Percentiles rank a stretch among this genome's conserved stretches.
Conservation (phyloP, 1,284 basidiomycete genomes). For the Leccinum idahoense region DNA sequence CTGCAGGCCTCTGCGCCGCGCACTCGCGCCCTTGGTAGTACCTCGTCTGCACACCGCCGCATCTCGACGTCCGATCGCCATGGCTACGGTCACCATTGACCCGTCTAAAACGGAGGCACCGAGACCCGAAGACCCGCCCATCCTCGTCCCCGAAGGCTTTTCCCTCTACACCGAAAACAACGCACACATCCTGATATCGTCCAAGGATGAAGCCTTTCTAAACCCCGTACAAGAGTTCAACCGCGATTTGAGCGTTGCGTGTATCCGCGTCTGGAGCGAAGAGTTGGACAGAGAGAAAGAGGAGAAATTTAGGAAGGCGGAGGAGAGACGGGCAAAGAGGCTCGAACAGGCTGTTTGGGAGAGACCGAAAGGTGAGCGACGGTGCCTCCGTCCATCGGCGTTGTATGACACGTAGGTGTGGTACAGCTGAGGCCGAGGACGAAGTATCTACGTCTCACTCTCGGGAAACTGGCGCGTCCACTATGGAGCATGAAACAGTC, state of each 20-base stretch:
- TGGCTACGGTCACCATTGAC: constrained; percentile 1
- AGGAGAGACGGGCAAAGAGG: constrained; percentile 33
- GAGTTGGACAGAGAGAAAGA: constrained; percentile 65
- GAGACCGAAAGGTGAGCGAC: constrained; percentile 14
- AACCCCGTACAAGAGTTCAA: constrained; percentile 99
- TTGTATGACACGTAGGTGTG: constrained; percentile 1
- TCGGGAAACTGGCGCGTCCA: not conserved
- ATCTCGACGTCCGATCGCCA: constrained; percentile 9
- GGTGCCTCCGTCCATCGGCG: constrained; percentile 14
- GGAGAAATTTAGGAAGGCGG: constrained; percentile 49
- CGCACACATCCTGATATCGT: constrained; percentile 76
- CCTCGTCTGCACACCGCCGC: not conserved
- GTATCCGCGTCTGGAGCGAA: constrained; percentile 84
- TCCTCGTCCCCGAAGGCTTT: constrained; percentile 68
- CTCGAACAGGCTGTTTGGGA: constrained; percentile 25
- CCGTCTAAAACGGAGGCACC: constrained; percentile 1
- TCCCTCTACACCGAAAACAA: constrained; percentile 82
- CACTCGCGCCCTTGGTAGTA: not conserved
- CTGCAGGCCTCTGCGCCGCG: constrained; percentile 28
- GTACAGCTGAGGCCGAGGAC: constrained; percentile 3
- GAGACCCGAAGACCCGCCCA: constrained; percentile 15
- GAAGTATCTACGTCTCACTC: constrained; percentile 1
- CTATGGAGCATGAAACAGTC: constrained; percentile 1
- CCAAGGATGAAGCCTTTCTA: constrained; percentile 80
- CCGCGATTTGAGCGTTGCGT: constrained; percentile 87